These are phyloP conservation scores for Isabelozyma pseudorhagii DNA, from an alignment of 805 yeast genomes.

Conservation along the genomic window DNA sequence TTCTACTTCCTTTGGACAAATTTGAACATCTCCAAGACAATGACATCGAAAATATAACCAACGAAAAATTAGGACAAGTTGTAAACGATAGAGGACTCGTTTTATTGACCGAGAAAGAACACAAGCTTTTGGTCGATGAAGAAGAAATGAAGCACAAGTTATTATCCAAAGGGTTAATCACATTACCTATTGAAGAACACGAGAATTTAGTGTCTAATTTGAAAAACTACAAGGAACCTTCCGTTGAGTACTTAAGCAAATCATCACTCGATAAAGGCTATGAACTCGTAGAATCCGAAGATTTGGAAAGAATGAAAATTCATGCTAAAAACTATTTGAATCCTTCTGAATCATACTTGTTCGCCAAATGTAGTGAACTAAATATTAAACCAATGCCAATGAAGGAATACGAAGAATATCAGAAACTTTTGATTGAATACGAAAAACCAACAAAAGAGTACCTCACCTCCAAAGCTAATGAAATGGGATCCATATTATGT, in stretches of 20 bases:
- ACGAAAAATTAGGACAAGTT: constrained; percentile 19
- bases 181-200: constrained; percentile 23
- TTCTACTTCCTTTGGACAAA: constrained; percentile 26
- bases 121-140: constrained; percentile 26
- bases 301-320: constrained; percentile 13
- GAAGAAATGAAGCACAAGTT: constrained; percentile 31
- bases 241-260: constrained; percentile 15
- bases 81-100: constrained; percentile 25
- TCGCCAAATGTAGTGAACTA: constrained; percentile 14
- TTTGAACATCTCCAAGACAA: constrained; percentile 27
- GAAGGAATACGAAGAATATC: constrained; percentile 14
- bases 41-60: constrained; percentile 18
- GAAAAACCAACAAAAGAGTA: constrained; percentile 33
- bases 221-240: constrained; percentile 16
- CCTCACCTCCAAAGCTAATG: constrained; percentile 32
- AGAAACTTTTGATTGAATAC: constrained; percentile 17
- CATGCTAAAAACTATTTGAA: constrained; percentile 7
- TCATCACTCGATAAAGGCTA: constrained; percentile 8
- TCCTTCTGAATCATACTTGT: constrained; percentile 25
- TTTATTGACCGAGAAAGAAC: constrained; percentile 22
- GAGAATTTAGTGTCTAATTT: constrained; percentile 9
- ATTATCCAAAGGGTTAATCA: constrained; percentile 27
- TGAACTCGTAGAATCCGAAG: constrained; percentile 9
- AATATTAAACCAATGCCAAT: constrained; percentile 14
- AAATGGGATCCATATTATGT: constrained; percentile 28